Conservation (phyloP, 2,329 filamentous ascomycete species). For the Ophiostoma ulmi region DNA sequence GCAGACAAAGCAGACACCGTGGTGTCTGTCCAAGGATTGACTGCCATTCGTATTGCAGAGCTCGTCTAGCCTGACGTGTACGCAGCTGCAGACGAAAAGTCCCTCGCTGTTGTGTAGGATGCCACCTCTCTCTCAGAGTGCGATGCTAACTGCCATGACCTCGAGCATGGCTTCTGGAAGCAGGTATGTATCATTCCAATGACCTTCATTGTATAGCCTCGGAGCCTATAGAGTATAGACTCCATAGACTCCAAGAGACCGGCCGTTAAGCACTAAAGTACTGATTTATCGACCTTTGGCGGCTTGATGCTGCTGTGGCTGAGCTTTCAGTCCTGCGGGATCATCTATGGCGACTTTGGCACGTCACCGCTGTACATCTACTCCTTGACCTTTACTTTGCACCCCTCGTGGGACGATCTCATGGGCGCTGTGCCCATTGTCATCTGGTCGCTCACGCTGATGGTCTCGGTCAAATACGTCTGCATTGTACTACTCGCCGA, state of each 20-base stretch:
- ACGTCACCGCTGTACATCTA: constrained; percentile 62
- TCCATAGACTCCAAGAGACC: too few species aligned
- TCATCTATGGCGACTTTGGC: constrained; percentile 67
- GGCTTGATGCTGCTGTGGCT: constrained; percentile 39
- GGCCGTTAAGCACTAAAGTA: not conserved
- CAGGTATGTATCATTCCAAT: constrained; percentile 13
- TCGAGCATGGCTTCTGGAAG: constrained; percentile 19
- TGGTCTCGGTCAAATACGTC: constrained; percentile 66
- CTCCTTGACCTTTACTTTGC: constrained; percentile 58
- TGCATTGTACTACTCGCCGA: constrained; percentile 61
- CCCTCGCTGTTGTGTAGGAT: not conserved
- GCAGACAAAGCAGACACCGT: not conserved
- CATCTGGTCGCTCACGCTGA: constrained; percentile 63
- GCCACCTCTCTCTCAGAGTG: not conserved
- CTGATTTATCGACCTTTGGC: constrained; percentile 29
- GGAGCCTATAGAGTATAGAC: too few species aligned
- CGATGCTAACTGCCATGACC: constrained; percentile 10
- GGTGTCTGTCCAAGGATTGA: not conserved
- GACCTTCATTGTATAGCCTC: not conserved
- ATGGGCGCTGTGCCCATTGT: constrained; percentile 62
- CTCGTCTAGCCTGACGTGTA: not conserved
- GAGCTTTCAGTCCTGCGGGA: constrained; percentile 60
- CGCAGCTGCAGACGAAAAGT: not conserved
- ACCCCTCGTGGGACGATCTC: constrained; percentile 54
- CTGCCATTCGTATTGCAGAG: constrained; percentile 15